These are phyloP conservation scores for Sistotremastrum niveocremeum DNA, from an alignment of 768 basidiomycete species.

Conservation along the genomic window DNA sequence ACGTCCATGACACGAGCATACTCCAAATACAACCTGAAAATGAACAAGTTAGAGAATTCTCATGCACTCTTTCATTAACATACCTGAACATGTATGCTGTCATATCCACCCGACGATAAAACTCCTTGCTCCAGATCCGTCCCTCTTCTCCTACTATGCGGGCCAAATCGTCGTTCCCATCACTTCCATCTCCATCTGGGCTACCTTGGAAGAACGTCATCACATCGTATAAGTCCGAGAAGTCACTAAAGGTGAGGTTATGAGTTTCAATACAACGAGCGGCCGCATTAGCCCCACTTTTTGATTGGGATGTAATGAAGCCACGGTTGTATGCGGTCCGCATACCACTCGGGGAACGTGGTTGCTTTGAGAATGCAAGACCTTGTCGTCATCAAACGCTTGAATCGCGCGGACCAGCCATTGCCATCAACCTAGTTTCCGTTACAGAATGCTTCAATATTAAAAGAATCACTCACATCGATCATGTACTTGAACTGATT, in stretches of 20 bases:
- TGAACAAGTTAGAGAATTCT: background rate
- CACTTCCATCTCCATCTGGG: slow-evolving; percentile 35
- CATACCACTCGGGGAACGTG: slow-evolving; percentile 61
- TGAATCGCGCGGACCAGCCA: slow-evolving; percentile 62
- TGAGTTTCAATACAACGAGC: too few species aligned
- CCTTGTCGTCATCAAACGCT: slow-evolving; percentile 47
- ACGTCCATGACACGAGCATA: slow-evolving; percentile 37
- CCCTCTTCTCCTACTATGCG: slow-evolving; percentile 43
- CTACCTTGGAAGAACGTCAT: slow-evolving; percentile 63
- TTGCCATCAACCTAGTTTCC: slow-evolving; percentile 39
- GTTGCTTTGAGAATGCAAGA: slow-evolving; percentile 57
- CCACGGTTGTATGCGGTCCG: slow-evolving; percentile 48
- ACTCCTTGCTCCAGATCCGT: slow-evolving; percentile 38
- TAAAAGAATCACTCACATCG: slow-evolving; percentile 27
- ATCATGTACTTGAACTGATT: slow-evolving; percentile 48
- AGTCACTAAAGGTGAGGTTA: slow-evolving; percentile 23
- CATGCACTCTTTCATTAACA: background rate
- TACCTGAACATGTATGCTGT: slow-evolving; percentile 46
- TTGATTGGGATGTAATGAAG: slow-evolving; percentile 64
- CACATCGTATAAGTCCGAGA: slow-evolving; percentile 56
- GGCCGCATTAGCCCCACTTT: background rate
- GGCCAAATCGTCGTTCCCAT: slow-evolving; percentile 41
- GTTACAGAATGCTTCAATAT: background rate
- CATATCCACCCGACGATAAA: slow-evolving; percentile 50
- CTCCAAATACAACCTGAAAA: slow-evolving; percentile 36